A percentile compares a stretch with the other conserved stretches of the same genome.
Conservation (phyloP, 108 stramenopile species). For the Cyclostephanos tholiformis region DNA sequence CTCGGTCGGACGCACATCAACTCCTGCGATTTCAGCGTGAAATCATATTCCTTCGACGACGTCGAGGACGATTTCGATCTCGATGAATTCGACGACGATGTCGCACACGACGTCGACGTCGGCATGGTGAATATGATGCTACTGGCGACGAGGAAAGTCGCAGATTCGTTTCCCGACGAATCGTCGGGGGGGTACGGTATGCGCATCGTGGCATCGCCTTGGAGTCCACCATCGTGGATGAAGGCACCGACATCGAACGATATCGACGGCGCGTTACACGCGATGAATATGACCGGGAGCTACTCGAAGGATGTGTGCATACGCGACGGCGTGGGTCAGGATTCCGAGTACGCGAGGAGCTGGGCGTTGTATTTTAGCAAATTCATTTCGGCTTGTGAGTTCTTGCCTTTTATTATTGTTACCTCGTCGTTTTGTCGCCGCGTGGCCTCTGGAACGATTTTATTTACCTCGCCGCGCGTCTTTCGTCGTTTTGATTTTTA, state of each 20-base stretch:
- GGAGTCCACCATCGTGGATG: slow-evolving; percentile 97
- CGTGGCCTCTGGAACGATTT: too few species aligned
- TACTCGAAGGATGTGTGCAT: slow-evolving; percentile 72
- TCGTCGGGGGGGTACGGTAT: slow-evolving; percentile 51
- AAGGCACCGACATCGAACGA: slow-evolving; percentile 72
- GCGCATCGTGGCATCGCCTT: slow-evolving; percentile 84
- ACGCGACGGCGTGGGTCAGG: slow-evolving; percentile 67
- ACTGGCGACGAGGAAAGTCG: slow-evolving; percentile 47
- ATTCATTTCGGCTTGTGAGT: slow-evolving; percentile 78
- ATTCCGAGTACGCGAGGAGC: slow-evolving; percentile 73
- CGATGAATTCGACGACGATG: slow-evolving; percentile 75
- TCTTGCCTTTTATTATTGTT: neutral
- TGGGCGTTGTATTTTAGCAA: slow-evolving; percentile 88
- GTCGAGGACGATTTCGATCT: slow-evolving; percentile 87
- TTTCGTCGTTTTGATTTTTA: neutral
- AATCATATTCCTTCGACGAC: slow-evolving; percentile 88
- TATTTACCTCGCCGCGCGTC: too few species aligned
- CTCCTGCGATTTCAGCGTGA: slow-evolving; percentile 94
- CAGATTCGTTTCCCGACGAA: slow-evolving; percentile 50
- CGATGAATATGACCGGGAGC: slow-evolving; percentile 69
- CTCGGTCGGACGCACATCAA: slow-evolving; percentile 93
- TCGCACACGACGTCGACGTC: slow-evolving; percentile 75
- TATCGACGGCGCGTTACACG: slow-evolving; percentile 37
- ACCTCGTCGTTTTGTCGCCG: too few species aligned
- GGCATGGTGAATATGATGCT: slow-evolving; percentile 89